These are phyloP conservation scores for Sarocladiaceae sp. DNA, from an alignment of 2,329 filamentous ascomycete species.

Conservation along the genomic window DNA sequence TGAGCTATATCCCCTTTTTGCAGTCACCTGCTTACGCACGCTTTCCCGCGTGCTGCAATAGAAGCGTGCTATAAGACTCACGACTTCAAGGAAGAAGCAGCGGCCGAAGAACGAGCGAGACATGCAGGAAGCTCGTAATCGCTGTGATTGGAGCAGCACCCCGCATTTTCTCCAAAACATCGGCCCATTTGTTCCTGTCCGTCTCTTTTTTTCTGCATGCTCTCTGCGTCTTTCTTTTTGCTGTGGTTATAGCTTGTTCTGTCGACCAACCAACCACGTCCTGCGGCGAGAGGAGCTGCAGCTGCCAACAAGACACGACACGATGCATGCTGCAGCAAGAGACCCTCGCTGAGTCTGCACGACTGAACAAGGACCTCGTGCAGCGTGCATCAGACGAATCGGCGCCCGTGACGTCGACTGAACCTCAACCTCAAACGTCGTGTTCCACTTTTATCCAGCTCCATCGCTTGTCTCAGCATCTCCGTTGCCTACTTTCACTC, in stretches of 20 bases:
- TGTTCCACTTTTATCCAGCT: neutral
- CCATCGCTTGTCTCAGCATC: neutral
- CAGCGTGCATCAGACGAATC: constrained; percentile 9
- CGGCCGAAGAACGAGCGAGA: constrained; percentile 8
- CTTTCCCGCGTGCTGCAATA: constrained; percentile 1
- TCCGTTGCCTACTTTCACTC: neutral
- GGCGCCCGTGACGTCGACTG: neutral
- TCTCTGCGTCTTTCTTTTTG: neutral
- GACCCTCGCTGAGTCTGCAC: too few relatives aligned
- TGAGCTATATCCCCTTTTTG: neutral
- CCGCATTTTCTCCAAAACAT: neutral
- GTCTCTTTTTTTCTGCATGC: neutral
- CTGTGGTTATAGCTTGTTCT: neutral
- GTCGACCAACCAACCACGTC: neutral
- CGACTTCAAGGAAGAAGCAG: neutral
- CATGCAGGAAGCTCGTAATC: constrained; percentile 1
- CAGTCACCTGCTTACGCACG: neutral
- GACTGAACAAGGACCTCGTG: too few relatives aligned
- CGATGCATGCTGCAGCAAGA: neutral
- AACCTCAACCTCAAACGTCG: constrained; percentile 6
- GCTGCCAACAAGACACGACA: constrained; percentile 9
- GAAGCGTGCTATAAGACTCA: neutral
- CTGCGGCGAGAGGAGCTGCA: constrained; percentile 1
- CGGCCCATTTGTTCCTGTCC: neutral
- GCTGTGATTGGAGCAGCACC: neutral